Evolutionary conservation across 768 basidiomycete species (phyloP).

Genomic region (Neoboletus magnificus): DNA sequence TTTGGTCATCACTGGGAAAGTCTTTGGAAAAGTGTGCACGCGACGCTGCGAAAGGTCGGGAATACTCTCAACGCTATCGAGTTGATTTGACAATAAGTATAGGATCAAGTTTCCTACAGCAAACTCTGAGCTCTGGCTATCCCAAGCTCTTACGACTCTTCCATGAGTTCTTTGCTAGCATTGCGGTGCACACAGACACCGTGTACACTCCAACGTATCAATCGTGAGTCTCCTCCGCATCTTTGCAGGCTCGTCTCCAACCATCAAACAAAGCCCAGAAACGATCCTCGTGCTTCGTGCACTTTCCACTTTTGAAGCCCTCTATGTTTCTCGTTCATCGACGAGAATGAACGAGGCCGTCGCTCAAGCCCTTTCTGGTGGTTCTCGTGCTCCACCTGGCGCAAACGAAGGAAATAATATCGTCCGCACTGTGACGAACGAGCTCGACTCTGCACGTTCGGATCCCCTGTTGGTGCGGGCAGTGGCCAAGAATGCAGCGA

Average conservation of each 20-base stretch:
- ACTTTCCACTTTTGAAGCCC: constrained; percentile 76
- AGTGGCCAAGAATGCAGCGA: constrained; percentile 70
- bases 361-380: constrained; percentile 69
- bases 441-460: constrained; percentile 48
- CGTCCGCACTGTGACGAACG: constrained; percentile 78
- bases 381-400: constrained; percentile 66
- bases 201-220: constrained; percentile 81
- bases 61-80: not conserved
- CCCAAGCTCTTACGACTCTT: constrained; percentile 85
- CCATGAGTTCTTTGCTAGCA: constrained; percentile 95
- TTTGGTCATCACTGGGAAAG: constrained; percentile 82
- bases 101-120: constrained; percentile 91
- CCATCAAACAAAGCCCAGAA: constrained; percentile 63
- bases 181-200: constrained; percentile 94
- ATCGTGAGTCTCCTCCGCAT: constrained; percentile 48
- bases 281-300: constrained; percentile 85
- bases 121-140: constrained; percentile 83
- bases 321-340: constrained; percentile 84
- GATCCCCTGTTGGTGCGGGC: constrained; percentile 83
- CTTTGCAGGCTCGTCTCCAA: not conserved
- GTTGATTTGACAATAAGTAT: constrained; percentile 3
- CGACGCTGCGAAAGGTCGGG: constrained; percentile 74
- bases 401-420: constrained; percentile 73
- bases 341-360: constrained; percentile 83
- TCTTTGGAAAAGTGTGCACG: constrained; percentile 80